Conservation (phyloP, 495 filamentous ascomycete genomes). For the Massariosphaeria phaeospora region DNA sequence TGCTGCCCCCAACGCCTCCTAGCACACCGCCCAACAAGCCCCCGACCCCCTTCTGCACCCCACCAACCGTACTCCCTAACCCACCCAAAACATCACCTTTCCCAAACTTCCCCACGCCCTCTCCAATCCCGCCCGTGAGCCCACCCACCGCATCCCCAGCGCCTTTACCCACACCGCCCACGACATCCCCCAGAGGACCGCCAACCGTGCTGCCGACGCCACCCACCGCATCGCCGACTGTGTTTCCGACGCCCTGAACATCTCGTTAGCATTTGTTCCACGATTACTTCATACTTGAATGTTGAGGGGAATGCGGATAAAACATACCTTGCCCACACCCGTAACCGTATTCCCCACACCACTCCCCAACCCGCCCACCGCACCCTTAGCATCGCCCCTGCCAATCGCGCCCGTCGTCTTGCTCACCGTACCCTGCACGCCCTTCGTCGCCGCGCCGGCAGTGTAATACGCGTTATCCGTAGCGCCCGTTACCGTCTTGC, state of each 20-base stretch:
- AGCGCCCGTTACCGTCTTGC: constrained; percentile 26
- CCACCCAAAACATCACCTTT: constrained; percentile 22
- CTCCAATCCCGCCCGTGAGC: constrained; percentile 23
- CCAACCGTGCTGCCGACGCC: constrained; percentile 26
- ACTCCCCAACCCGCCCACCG: constrained; percentile 14
- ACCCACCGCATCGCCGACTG: constrained; percentile 17
- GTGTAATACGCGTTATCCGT: constrained; percentile 31
- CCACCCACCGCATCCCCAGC: constrained; percentile 22
- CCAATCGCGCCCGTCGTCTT: constrained; percentile 31
- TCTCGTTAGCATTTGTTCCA: no score
- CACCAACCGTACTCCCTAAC: constrained; percentile 18
- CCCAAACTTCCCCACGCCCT: constrained; percentile 24
- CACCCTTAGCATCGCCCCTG: constrained; percentile 28
- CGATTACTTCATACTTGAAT: background rate
- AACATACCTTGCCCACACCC: constrained; percentile 26
- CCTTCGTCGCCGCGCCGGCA: constrained; percentile 27
- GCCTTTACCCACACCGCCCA: constrained; percentile 25
- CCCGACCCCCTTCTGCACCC: constrained; percentile 27
- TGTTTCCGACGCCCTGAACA: constrained; percentile 24
- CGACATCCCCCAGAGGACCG: constrained; percentile 26
- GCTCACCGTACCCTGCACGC: constrained; percentile 24
- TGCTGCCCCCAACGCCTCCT: constrained; percentile 9
- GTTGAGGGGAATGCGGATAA: background rate
- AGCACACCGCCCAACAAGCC: constrained; percentile 23
- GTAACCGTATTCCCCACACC: constrained; percentile 30